phyloP scores from a whole-genome alignment of 2,329 filamentous ascomycete genomes.

The Colletotrichum sp. region DNA sequence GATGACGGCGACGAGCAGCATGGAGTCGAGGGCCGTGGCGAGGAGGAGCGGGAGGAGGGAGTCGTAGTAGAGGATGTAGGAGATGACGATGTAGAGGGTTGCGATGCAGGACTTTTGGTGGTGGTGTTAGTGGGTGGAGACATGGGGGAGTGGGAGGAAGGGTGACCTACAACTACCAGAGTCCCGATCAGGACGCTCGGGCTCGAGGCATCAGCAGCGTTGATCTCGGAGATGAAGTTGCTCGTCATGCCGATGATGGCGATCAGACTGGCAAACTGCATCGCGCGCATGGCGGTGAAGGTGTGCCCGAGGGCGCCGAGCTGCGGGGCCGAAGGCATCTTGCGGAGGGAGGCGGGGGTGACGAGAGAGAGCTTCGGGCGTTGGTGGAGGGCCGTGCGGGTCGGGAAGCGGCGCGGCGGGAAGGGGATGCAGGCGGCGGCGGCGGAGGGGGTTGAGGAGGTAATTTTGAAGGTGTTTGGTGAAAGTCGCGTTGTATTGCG shows the following conservation, averaged over 20 bases:
- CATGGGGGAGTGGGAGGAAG: too few relatives aligned
- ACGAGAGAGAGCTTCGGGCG: constrained; percentile 48
- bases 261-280: constrained; percentile 75
- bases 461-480: constrained; percentile 13
- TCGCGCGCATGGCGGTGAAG: constrained; percentile 74
- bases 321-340: constrained; percentile 53
- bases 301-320: constrained; percentile 78
- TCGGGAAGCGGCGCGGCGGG: constrained; percentile 46
- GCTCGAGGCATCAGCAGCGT: constrained; percentile 66
- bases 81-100: constrained; percentile 78
- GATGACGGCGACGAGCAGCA: constrained; percentile 77
- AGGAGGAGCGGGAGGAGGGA: constrained; percentile 77
- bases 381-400: constrained; percentile 38
- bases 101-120: constrained; percentile 73
- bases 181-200: constrained; percentile 79
- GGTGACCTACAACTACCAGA: constrained; percentile 73
- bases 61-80: constrained; percentile 82
- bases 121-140: constrained; percentile 14
- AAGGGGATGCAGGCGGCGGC: constrained; percentile 35
- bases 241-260: constrained; percentile 80
- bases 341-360: constrained; percentile 35
- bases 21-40: constrained; percentile 66
- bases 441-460: constrained; percentile 25
- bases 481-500: neutral
- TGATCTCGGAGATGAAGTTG: constrained; percentile 82